These are phyloP conservation scores for Vanderwaltozyma tropicalis DNA, from an alignment of 805 yeast genomes.

Conservation along the genomic window DNA sequence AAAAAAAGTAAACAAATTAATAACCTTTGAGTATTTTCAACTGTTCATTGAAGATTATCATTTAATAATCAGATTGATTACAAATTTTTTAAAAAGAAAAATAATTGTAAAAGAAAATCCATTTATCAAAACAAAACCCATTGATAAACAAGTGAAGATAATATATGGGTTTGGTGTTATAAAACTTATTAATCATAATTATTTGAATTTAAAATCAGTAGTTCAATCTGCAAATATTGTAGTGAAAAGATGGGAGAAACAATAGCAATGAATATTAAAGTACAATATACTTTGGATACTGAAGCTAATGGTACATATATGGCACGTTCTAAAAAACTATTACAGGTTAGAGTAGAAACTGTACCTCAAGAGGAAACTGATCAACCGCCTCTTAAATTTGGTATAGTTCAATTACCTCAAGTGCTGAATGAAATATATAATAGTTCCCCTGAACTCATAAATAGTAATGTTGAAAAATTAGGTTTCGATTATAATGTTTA, in stretches of 20 bases:
- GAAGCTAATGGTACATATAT: slow-evolving; percentile 20
- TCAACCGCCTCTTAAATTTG: slow-evolving; percentile 16
- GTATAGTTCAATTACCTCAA: slow-evolving; percentile 17
- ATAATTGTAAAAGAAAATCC: too few species aligned
- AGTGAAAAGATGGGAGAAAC: neutral
- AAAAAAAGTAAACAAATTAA: too few species aligned
- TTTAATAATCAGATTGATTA: too few species aligned
- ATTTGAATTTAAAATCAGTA: too few species aligned
- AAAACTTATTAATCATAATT: too few species aligned
- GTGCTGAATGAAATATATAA: slow-evolving; percentile 21
- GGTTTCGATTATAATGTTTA: slow-evolving; percentile 26
- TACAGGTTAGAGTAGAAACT: neutral
- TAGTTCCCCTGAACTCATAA: slow-evolving; percentile 27
- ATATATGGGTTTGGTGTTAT: too few species aligned
- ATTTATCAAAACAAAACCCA: too few species aligned
- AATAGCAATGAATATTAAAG: slow-evolving; percentile 21
- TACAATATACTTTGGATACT: slow-evolving; percentile 24
- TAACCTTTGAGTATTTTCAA: too few species aligned
- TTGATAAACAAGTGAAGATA: too few species aligned
- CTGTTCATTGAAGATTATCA: too few species aligned
- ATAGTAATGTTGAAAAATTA: slow-evolving; percentile 6
- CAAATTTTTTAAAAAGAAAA: too few species aligned
- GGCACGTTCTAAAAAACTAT: slow-evolving; percentile 19
- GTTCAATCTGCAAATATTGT: too few species aligned
- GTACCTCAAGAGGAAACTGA: neutral